phyloP scores from a whole-genome alignment of 768 basidiomycete species.

The Cystofilobasidium bisporidii region DNA sequence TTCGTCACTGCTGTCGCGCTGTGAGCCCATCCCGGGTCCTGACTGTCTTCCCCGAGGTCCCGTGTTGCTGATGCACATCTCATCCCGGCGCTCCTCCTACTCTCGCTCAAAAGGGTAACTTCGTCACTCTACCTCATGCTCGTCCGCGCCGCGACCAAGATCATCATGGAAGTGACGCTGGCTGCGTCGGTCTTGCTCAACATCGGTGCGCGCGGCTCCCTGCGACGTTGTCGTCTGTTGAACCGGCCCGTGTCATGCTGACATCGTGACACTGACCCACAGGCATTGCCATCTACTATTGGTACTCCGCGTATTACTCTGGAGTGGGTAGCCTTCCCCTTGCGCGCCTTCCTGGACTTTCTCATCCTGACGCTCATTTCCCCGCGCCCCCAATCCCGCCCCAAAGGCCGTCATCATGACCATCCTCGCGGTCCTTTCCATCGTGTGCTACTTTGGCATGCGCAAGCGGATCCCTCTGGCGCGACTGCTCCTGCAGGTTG shows the following conservation, averaged over 20 bases:
- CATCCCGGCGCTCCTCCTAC: too few species aligned
- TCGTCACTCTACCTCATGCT: constrained; percentile 55
- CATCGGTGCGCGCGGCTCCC: constrained; percentile 48
- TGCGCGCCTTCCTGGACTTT: too few species aligned
- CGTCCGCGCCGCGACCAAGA: constrained; percentile 59
- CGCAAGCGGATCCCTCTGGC: constrained; percentile 60
- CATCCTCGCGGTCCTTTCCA: constrained; percentile 62
- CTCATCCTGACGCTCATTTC: too few species aligned
- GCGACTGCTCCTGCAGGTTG: constrained; percentile 65
- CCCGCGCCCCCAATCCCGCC: too few species aligned
- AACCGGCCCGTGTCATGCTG: too few species aligned
- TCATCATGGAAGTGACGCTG: constrained; percentile 68
- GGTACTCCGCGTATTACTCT: constrained; percentile 57
- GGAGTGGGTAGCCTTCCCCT: too few species aligned
- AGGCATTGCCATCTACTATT: constrained; percentile 50
- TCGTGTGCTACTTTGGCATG: constrained; percentile 57
- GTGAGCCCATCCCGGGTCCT: too few species aligned
- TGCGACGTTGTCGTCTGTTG: too few species aligned
- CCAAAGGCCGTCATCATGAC: constrained; percentile 64
- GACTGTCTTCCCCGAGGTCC: too few species aligned
- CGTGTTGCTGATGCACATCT: too few species aligned
- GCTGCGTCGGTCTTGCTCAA: constrained; percentile 43
- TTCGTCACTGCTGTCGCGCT: constrained; percentile 61
- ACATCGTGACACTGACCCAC: too few species aligned
- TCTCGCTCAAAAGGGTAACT: background rate